phyloP scores from a whole-genome alignment of 1,284 basidiomycete genomes.

The Inonotus obliquus region DNA sequence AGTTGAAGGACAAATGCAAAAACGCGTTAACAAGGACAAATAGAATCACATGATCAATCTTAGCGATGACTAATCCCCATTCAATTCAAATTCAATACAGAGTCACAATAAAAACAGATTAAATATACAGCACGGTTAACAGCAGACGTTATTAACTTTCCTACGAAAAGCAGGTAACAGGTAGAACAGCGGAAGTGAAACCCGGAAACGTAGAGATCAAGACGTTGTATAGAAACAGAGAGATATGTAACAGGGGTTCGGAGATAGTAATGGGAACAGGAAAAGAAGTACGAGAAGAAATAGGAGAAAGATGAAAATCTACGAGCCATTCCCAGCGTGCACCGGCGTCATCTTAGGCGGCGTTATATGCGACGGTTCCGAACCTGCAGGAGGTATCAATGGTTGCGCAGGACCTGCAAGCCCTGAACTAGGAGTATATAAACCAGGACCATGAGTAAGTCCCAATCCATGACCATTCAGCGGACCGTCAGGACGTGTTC shows the following conservation, averaged over 20 bases:
- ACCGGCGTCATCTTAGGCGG: constrained; percentile 18
- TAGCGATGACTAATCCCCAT: too few relatives aligned
- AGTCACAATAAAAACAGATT: neutral
- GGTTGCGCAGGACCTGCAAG: constrained; percentile 17
- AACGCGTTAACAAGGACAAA: neutral
- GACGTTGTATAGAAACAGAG: neutral
- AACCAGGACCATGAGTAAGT: constrained; percentile 1
- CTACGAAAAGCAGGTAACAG: neutral
- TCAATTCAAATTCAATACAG: neutral
- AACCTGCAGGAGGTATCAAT: neutral
- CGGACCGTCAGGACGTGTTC: constrained; percentile 17
- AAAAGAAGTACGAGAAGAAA: neutral
- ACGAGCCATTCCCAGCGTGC: constrained; percentile 18
- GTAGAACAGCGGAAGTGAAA: neutral
- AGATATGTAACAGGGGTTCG: neutral
- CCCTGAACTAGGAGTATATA: neutral
- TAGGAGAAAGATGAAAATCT: neutral
- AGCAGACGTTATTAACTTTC: neutral
- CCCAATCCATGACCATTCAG: constrained; percentile 3
- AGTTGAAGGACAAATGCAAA: neutral
- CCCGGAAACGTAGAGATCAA: neutral
- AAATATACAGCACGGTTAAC: neutral
- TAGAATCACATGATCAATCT: neutral
- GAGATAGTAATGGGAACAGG: neutral
- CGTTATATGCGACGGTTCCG: constrained; percentile 4